Base-by-base conservation (phyloP, 805 yeast species). In the Barnettozyma wickerhamii region DNA sequence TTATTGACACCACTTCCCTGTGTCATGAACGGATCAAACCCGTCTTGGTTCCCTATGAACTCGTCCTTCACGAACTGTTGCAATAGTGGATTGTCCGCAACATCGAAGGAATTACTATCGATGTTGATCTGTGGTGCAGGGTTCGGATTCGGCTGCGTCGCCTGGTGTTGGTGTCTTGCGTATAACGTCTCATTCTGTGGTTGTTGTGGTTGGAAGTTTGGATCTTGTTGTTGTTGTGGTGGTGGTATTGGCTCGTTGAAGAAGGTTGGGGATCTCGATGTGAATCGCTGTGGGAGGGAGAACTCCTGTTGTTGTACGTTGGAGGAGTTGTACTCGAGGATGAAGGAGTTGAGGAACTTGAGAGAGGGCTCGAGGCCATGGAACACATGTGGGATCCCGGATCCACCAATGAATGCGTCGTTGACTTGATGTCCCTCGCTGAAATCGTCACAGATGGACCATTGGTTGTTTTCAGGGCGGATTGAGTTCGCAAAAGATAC, bases 361-460 rank as follows among this genome's bases (percentile, higher is more conserved):
- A 79, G 60, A 2, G 81, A 72, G 33, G 62, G 64, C 51, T 66
- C 68, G 10, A 66, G 58, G 1, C 91, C 93, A 19, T 76, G 79
- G 30, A 84, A 61, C 2, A 81, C 75, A 60, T 84, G 93, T 1
- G 90, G 89, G 12, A 78, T 67, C 17, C 74, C 72, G 4, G 77
- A 68, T 2, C 86, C 85, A 4, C 78, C 79, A 23, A 70, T 65
- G 55, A 67, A 77, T 0, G 93, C 91, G 43, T 71, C 73, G 40
- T 77, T 77, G 6, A 85, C 93, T 56, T 84, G 91, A 53, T 82
- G 88, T 12, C 86, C 90, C 52, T 84, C 93, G 43, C 87, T 79
- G 50, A 85, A 85, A 61, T 85, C 95, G 43, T 83, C 91, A 60
- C 91, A 84, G 19, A 83, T 79, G 1, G 85, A 79, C 90, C 90